phyloP scores from a whole-genome alignment of 345 rosid genomes.

The Hypericum perforatum region DNA sequence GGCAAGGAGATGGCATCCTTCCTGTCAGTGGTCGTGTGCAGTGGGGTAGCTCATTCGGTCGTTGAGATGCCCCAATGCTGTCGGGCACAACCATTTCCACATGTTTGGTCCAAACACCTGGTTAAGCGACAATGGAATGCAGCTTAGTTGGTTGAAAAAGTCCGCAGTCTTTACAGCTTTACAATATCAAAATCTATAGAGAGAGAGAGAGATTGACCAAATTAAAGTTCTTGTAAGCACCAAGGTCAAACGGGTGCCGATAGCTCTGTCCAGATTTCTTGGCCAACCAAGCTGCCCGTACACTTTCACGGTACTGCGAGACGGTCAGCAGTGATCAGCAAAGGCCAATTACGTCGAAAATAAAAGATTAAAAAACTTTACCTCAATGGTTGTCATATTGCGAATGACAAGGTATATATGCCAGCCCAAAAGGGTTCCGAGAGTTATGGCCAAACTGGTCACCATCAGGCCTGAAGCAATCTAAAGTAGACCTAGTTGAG shows the following conservation, averaged over 20 bases:
- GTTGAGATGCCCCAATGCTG: conserved; percentile 48
- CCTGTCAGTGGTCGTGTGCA: conserved; percentile 31
- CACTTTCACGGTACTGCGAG: conserved; percentile 58
- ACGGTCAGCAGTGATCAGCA: conserved; percentile 2
- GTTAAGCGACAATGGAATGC: conserved; percentile 12
- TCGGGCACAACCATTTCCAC: conserved; percentile 72
- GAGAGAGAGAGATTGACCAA: conserved; percentile 26
- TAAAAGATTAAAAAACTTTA: conserved; percentile 13
- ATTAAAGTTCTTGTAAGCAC: conserved; percentile 51
- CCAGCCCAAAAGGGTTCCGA: conserved; percentile 70
- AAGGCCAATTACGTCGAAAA: conserved; percentile 5
- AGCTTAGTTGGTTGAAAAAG: neutral
- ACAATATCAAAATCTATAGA: neutral
- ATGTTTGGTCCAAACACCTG: conserved; percentile 76
- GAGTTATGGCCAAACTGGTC: conserved; percentile 33
- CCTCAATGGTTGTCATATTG: conserved; percentile 88
- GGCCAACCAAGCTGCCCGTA: conserved; percentile 66
- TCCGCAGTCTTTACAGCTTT: neutral
- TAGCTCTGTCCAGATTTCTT: conserved; percentile 75
- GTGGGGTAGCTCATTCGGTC: conserved; percentile 52
- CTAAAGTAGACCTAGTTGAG: conserved; percentile 17
- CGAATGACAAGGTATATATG: conserved; percentile 62
- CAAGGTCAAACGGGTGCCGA: conserved; percentile 50
- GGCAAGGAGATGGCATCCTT: neutral
- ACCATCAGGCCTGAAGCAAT: conserved; percentile 35